Conservation (phyloP, 805 yeast species). For the Hanseniaspora vineae region DNA sequence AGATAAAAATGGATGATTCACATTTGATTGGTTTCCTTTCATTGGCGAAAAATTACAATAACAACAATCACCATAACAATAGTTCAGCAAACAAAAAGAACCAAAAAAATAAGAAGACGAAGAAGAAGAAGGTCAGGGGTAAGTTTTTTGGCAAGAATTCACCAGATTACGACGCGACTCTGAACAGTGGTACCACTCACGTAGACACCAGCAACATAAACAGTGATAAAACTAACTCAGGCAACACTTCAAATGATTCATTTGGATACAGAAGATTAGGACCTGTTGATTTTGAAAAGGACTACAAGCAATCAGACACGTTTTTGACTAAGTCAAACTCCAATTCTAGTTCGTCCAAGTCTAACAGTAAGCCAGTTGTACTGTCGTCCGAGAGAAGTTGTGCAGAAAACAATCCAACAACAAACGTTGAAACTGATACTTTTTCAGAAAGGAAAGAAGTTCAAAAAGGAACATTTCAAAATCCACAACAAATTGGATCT, state of each 20-base stretch:
- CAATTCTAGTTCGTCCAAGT: too few relatives aligned
- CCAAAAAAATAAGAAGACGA: too few relatives aligned
- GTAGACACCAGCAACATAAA: not conserved
- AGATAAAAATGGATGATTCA: slow-evolving; percentile 3
- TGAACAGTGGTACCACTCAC: not conserved
- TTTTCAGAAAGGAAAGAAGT: too few relatives aligned
- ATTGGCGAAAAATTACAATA: slow-evolving; percentile 3
- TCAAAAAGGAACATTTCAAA: not conserved
- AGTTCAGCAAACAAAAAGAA: not conserved
- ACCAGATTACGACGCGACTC: not conserved
- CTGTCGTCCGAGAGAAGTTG: too few relatives aligned
- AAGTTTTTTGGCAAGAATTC: too few relatives aligned
- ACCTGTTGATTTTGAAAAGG: not conserved
- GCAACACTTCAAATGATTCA: too few relatives aligned
- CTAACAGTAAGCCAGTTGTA: too few relatives aligned
- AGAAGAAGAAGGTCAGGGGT: not conserved
- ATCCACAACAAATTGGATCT: not conserved
- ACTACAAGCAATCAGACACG: not conserved
- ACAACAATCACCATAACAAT: not conserved
- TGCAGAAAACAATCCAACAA: too few relatives aligned
- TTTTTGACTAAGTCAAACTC: too few relatives aligned
- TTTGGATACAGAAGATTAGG: too few relatives aligned
- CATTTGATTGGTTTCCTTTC: slow-evolving; percentile 5
- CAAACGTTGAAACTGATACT: too few relatives aligned
- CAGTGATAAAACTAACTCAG: not conserved